phyloP scores from a whole-genome alignment of 306 rosid species.

The Astragalus glycyphyllos region DNA sequence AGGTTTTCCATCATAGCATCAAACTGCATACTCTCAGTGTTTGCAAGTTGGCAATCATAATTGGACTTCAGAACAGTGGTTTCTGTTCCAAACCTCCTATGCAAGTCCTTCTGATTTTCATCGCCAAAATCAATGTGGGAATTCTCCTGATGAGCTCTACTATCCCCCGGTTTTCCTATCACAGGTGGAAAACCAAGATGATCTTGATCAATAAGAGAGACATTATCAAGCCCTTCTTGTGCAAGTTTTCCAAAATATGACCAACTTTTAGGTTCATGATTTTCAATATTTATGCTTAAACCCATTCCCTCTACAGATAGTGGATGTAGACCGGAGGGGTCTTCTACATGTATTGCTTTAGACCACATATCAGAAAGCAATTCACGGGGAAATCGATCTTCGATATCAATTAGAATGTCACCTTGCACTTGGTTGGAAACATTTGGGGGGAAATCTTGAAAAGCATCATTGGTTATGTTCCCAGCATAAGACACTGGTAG shows the following conservation, averaged over 20 bases:
- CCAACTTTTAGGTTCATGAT: slow-evolving; percentile 78
- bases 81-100: slow-evolving; percentile 49
- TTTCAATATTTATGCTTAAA: slow-evolving; percentile 77
- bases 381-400: slow-evolving; percentile 85
- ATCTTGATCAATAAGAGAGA: slow-evolving; percentile 85
- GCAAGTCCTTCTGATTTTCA: slow-evolving; percentile 52
- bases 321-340: slow-evolving; percentile 49
- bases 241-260: slow-evolving; percentile 78
- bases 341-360: slow-evolving; percentile 75
- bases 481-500: slow-evolving; percentile 52
- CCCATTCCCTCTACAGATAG: slow-evolving; percentile 66
- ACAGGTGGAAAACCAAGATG: slow-evolving; percentile 64
- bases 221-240: slow-evolving; percentile 67
- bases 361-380: slow-evolving; percentile 82
- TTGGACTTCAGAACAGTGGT: slow-evolving; percentile 48
- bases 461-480: slow-evolving; percentile 45
- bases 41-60: slow-evolving; percentile 56
- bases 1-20: slow-evolving; percentile 57
- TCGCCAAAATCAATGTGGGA: slow-evolving; percentile 59
- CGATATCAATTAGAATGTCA: slow-evolving; percentile 79
- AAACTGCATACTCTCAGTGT: slow-evolving; percentile 63
- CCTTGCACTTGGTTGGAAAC: slow-evolving; percentile 61
- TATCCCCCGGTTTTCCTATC: slow-evolving; percentile 49
- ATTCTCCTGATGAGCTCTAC: slow-evolving; percentile 47
- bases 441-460: slow-evolving; percentile 50